A percentile compares a stretch with the other conserved stretches of the same genome.
Evolutionary conservation across 73 alveolate species (phyloP).

Genomic region (Diophrys appendiculata): DNA sequence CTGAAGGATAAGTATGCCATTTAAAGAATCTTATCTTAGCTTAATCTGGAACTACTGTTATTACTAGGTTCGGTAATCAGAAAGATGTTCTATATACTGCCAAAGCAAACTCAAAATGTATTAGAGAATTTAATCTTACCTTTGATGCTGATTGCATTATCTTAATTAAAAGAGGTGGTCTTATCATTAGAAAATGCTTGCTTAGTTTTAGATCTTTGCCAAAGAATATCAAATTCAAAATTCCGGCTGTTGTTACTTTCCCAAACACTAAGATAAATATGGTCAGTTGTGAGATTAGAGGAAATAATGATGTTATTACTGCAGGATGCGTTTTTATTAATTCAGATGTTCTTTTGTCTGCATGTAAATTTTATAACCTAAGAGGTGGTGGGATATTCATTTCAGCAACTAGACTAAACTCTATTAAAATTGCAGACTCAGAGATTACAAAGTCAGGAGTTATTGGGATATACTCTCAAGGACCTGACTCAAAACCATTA

Average conservation of each 20-base stretch:
- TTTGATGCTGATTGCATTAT: constrained; percentile 38
- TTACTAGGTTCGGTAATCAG: neutral
- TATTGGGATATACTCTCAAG: constrained; percentile 64
- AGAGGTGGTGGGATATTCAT: constrained; percentile 35
- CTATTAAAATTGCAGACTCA: constrained; percentile 43
- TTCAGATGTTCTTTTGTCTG: constrained; percentile 30
- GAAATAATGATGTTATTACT: constrained; percentile 24
- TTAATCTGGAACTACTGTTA: constrained; percentile 23
- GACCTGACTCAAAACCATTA: constrained; percentile 52
- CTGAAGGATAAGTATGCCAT: constrained; percentile 11
- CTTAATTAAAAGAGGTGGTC: constrained; percentile 30
- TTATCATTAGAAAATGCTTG: constrained; percentile 33
- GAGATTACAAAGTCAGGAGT: constrained; percentile 53
- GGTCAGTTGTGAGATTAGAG: constrained; percentile 52
- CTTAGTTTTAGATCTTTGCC: constrained; percentile 43
- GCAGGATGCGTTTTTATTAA: constrained; percentile 28
- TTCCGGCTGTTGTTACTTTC: constrained; percentile 39
- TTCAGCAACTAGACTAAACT: constrained; percentile 7
- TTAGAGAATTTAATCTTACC: constrained; percentile 23
- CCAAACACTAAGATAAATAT: constrained; percentile 40
- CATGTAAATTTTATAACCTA: constrained; percentile 39
- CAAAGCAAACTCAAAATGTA: neutral
- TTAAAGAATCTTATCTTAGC: constrained; percentile 40
- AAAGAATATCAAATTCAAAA: constrained; percentile 12
- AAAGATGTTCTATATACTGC: neutral